phyloP scores from a whole-genome alignment of 208 protist species.

The Balamuthia mandrillaris region DNA sequence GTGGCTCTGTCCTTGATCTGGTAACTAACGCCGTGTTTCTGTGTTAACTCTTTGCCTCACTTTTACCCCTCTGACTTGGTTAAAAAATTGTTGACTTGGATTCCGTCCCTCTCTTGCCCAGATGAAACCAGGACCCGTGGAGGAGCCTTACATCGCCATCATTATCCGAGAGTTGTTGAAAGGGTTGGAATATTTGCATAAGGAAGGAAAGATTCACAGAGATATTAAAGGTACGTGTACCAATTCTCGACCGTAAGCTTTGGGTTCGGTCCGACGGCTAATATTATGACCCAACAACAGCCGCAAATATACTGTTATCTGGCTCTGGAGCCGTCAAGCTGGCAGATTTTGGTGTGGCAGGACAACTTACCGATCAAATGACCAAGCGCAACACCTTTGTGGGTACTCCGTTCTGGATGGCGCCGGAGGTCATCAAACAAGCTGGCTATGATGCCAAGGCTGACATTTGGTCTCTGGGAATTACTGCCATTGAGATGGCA shows the following conservation, averaged over 20 bases:
- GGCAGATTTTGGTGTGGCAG: constrained; percentile 87
- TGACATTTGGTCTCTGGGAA: constrained; percentile 77
- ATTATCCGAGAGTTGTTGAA: constrained; percentile 77
- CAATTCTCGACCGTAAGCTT: background rate
- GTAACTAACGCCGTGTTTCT: background rate
- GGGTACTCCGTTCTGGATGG: constrained; percentile 71
- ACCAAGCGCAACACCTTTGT: constrained; percentile 82
- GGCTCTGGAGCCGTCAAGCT: constrained; percentile 76
- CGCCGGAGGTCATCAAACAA: constrained; percentile 77
- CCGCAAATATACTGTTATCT: constrained; percentile 67
- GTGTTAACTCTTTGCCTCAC: background rate
- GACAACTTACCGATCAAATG: constrained; percentile 69
- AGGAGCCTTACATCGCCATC: constrained; percentile 76
- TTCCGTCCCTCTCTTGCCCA: background rate
- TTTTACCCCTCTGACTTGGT: background rate
- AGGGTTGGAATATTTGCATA: constrained; percentile 83
- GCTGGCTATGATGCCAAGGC: constrained; percentile 61
- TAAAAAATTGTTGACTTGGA: background rate
- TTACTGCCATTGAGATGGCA: constrained; percentile 82
- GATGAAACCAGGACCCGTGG: constrained; percentile 70
- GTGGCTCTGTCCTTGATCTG: constrained; percentile 73
- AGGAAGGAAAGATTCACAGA: constrained; percentile 80
- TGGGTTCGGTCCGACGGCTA: background rate
- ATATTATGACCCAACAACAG: background rate
- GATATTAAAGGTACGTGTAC: constrained; percentile 82